phyloP scores from a whole-genome alignment of 805 yeast genomes.

The Candida sithepensis region DNA sequence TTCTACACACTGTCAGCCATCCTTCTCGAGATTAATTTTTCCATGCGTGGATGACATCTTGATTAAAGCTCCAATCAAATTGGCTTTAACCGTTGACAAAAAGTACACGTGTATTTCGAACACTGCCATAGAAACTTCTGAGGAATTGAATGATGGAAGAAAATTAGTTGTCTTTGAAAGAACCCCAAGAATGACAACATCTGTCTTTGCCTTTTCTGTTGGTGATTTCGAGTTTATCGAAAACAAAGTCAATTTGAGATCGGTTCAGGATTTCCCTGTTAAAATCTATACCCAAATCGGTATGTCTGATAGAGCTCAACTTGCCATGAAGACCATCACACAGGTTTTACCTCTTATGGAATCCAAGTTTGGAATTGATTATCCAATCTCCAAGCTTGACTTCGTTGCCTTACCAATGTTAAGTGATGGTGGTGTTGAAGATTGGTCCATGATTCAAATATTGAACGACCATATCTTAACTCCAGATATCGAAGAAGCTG shows the following conservation, averaged over 20 bases:
- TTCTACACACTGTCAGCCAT: slow-evolving; percentile 74
- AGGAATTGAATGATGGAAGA: slow-evolving; percentile 12
- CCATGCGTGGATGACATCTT: slow-evolving; percentile 69
- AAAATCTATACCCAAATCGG: slow-evolving; percentile 56
- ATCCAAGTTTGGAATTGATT: slow-evolving; percentile 38
- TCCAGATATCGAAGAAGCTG: slow-evolving; percentile 28
- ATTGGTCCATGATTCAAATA: slow-evolving; percentile 66
- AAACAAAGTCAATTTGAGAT: slow-evolving; percentile 27
- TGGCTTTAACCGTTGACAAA: slow-evolving; percentile 44
- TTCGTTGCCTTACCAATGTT: slow-evolving; percentile 66
- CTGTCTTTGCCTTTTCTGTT: slow-evolving; percentile 63
- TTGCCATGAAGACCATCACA: slow-evolving; percentile 47
- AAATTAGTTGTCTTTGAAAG: slow-evolving; percentile 42
- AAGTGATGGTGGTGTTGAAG: slow-evolving; percentile 79
- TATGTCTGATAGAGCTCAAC: slow-evolving; percentile 41
- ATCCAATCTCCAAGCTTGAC: slow-evolving; percentile 65
- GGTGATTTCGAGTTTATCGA: slow-evolving; percentile 63
- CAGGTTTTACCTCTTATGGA: slow-evolving; percentile 47
- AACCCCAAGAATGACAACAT: slow-evolving; percentile 58
- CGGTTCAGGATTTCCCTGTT: slow-evolving; percentile 37
- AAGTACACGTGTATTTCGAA: slow-evolving; percentile 52
- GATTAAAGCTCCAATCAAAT: slow-evolving; percentile 47
- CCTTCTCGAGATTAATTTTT: slow-evolving; percentile 55
- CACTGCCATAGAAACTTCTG: slow-evolving; percentile 31
- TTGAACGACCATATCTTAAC: slow-evolving; percentile 47